phyloP scores from a whole-genome alignment of 1,284 basidiomycete species.

The Cystobasidium slooffiae region DNA sequence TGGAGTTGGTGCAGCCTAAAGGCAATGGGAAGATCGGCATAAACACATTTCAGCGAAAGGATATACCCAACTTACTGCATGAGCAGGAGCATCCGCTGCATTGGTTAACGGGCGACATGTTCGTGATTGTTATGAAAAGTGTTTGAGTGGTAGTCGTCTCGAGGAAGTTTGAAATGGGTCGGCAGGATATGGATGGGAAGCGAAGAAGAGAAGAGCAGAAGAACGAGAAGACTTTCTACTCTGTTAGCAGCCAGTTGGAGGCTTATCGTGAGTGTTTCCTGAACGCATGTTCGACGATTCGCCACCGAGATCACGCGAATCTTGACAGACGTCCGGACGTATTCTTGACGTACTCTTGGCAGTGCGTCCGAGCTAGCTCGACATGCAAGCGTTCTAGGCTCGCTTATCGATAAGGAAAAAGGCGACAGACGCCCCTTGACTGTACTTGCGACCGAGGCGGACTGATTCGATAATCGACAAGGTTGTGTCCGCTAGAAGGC shows the following conservation, averaged over 20 bases:
- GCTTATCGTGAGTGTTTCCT: too few relatives aligned
- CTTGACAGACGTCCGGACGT: conserved; percentile 1
- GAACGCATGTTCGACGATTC: background rate
- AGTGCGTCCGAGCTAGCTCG: too few relatives aligned
- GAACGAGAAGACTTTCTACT: background rate
- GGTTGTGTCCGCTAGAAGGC: too few relatives aligned
- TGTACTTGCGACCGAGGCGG: too few relatives aligned
- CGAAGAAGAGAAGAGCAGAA: background rate
- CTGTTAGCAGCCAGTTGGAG: background rate
- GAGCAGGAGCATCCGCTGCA: conserved; percentile 28
- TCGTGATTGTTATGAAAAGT: background rate
- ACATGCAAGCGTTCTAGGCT: too few relatives aligned
- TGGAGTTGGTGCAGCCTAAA: conserved; percentile 10
- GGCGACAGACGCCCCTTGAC: too few relatives aligned
- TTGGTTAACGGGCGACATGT: conserved; percentile 22
- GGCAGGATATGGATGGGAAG: background rate
- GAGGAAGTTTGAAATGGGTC: background rate
- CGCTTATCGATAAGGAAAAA: too few relatives aligned
- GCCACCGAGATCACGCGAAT: background rate
- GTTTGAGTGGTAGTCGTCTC: too few relatives aligned
- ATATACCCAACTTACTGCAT: conserved; percentile 9
- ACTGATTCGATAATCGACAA: too few relatives aligned
- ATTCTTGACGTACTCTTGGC: too few relatives aligned
- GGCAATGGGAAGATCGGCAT: background rate
- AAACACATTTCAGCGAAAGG: background rate